These are phyloP conservation scores for Amanita pallidorosea DNA, from an alignment of 768 basidiomycete species.

Conservation along the genomic window DNA sequence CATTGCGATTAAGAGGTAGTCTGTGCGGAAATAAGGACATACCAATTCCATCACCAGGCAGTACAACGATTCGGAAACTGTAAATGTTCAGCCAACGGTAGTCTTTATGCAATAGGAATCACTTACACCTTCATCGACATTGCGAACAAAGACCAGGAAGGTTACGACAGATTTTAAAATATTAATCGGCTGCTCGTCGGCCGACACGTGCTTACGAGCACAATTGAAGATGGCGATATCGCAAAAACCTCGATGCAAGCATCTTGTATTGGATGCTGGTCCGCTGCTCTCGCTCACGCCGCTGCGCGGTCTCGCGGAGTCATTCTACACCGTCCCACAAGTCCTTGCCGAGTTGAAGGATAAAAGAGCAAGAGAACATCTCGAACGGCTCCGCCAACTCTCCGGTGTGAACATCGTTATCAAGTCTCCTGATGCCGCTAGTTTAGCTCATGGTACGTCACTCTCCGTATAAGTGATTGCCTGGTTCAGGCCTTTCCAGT, in stretches of 20 bases:
- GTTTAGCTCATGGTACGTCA: constrained; percentile 52
- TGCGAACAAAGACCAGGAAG: not conserved
- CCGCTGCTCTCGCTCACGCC: constrained; percentile 85
- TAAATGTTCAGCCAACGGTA: not conserved
- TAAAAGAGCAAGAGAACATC: constrained; percentile 76
- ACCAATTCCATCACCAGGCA: constrained; percentile 99
- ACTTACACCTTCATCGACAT: constrained; percentile 23
- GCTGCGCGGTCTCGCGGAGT: constrained; percentile 78
- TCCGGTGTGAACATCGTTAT: constrained; percentile 70
- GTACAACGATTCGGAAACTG: constrained; percentile 81
- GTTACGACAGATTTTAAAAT: not conserved
- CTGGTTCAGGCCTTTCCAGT: constrained; percentile 35
- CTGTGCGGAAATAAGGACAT: constrained; percentile 11
- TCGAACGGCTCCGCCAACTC: constrained; percentile 65
- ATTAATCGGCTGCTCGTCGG: constrained; percentile 10
- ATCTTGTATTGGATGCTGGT: constrained; percentile 87
- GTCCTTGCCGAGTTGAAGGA: constrained; percentile 88
- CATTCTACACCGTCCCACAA: constrained; percentile 82
- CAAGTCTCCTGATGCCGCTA: constrained; percentile 55
- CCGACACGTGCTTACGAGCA: not conserved
- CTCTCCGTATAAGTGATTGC: not conserved
- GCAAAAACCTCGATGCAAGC: constrained; percentile 45
- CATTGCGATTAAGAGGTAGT: constrained; percentile 5
- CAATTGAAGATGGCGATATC: not conserved
- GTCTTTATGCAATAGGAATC: not conserved